phyloP scores from a whole-genome alignment of 1,139 yeast species.

The Suzukiozyma palmioleophila region DNA sequence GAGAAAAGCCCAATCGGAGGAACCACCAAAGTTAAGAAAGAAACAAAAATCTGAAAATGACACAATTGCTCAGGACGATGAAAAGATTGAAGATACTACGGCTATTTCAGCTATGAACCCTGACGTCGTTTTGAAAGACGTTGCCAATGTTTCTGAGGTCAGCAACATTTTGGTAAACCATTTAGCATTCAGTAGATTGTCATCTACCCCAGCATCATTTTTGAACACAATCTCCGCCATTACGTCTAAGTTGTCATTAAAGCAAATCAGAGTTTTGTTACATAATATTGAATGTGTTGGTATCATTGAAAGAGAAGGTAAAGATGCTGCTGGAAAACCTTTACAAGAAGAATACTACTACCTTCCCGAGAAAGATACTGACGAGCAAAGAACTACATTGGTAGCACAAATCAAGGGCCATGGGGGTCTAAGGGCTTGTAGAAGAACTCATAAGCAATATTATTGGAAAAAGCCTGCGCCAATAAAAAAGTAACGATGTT shows the following conservation, averaged over 20 bases:
- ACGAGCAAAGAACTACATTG: conserved; percentile 59
- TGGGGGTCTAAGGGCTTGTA: conserved; percentile 77
- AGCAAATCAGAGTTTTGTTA: conserved; percentile 50
- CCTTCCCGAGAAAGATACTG: conserved; percentile 76
- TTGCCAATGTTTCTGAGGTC: conserved; percentile 46
- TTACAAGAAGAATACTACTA: conserved; percentile 92
- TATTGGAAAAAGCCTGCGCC: conserved; percentile 77
- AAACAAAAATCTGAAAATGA: conserved; percentile 9
- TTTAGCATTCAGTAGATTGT: conserved; percentile 82
- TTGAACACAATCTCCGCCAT: conserved; percentile 57
- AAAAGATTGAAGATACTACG: conserved; percentile 1
- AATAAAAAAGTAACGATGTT: conserved; percentile 27
- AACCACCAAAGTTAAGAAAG: conserved; percentile 19
- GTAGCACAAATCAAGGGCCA: conserved; percentile 80
- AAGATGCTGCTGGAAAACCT: conserved; percentile 94
- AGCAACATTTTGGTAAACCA: conserved; percentile 72
- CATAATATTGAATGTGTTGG: conserved; percentile 62
- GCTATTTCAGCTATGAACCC: conserved; percentile 6
- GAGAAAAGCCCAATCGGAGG: conserved; percentile 27
- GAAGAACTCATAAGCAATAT: conserved; percentile 91
- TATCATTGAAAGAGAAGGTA: conserved; percentile 79
- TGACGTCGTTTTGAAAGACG: conserved; percentile 22
- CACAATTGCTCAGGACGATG: neutral
- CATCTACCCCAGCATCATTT: conserved; percentile 77
- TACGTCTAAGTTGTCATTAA: conserved; percentile 38